Base-by-base conservation (phyloP, 108 stramenopile genomes). In the Asterionellopsis glacialis region DNA sequence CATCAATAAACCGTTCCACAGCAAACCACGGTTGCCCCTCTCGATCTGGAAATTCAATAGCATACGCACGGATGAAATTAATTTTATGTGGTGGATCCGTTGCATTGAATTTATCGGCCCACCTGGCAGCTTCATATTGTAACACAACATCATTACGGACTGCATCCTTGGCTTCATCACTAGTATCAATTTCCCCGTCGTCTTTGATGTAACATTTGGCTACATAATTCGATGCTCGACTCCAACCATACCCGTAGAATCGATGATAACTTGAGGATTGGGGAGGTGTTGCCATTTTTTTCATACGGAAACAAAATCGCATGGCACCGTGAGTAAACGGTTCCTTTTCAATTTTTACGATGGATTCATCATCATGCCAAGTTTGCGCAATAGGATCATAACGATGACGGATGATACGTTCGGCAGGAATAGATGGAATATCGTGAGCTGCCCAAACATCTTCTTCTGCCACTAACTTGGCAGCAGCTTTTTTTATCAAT, bases 291-390 rank as follows among this genome's bases (percentile, higher is more conserved):
- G 87, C 79, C 28, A 83, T 63, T 59, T 92, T 92, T 61, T 92
- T 92, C 74, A 88, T 74, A 0, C 91, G 83, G 72, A 70, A 92
- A 63, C 84, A 86, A 55, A 67, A 78, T 52, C 91, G 70, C 91
- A 89, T 88, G 11, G 91, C 91, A 0, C 91, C 91, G 41, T 85
- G 67, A 10, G 86, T 84, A 63, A 92, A 91, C 0, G 85, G 76
- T 33, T 71, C 61, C 52, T 53, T 67, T 56, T 88, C 79, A 18
- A 87, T 67, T 57, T 88, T 87, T 39, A 88, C 85, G 63, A 92
- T 83, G 14, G 81, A 79, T 61, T 77, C 70, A 28, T 88, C 81
- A 43, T 68, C 50, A 11, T 42, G 16, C 74, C 87, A 92, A 15
- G 74, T 70, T 41, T 73, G 67, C 9, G 85, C 68, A 3, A 41